These are phyloP conservation scores for Fusarium abutilonis DNA, from an alignment of 2,329 filamentous ascomycete species.

Conservation along the genomic window DNA sequence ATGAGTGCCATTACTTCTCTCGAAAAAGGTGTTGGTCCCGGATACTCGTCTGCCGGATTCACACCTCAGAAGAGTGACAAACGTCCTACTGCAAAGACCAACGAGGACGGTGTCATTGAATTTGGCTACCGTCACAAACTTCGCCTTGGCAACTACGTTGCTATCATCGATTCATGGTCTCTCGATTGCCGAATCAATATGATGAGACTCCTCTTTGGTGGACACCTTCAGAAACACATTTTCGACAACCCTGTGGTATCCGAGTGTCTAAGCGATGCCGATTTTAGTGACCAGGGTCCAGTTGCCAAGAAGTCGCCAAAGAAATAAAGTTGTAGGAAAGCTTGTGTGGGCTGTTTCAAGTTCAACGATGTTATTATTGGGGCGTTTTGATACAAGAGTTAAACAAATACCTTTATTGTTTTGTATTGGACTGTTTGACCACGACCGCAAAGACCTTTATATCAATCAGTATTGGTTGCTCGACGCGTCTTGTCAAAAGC, in stretches of 20 bases:
- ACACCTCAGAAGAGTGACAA: constrained; percentile 55
- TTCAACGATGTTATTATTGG: constrained; percentile 9
- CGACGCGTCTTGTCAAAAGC: background rate
- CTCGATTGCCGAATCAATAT: constrained; percentile 57
- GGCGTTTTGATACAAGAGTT: constrained; percentile 26
- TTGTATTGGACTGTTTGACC: background rate
- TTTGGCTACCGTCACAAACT: constrained; percentile 64
- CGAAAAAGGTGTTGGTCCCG: constrained; percentile 63
- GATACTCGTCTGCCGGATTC: constrained; percentile 61
- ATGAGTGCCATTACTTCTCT: constrained; percentile 64
- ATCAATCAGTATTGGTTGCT: background rate
- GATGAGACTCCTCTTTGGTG: constrained; percentile 59
- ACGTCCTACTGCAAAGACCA: constrained; percentile 53
- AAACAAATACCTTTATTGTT: constrained; percentile 22
- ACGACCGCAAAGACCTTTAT: background rate
- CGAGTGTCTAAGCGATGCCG: constrained; percentile 52
- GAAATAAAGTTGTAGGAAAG: constrained; percentile 11
- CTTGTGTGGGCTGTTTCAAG: background rate
- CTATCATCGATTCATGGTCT: constrained; percentile 64
- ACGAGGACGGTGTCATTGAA: constrained; percentile 57
- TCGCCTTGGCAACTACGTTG: constrained; percentile 57
- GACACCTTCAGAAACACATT: constrained; percentile 55
- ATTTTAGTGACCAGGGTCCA: constrained; percentile 45
- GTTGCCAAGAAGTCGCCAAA: constrained; percentile 20
- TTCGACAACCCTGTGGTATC: constrained; percentile 52